phyloP scores from a whole-genome alignment of 805 yeast genomes.

The Spathaspora passalidarum region DNA sequence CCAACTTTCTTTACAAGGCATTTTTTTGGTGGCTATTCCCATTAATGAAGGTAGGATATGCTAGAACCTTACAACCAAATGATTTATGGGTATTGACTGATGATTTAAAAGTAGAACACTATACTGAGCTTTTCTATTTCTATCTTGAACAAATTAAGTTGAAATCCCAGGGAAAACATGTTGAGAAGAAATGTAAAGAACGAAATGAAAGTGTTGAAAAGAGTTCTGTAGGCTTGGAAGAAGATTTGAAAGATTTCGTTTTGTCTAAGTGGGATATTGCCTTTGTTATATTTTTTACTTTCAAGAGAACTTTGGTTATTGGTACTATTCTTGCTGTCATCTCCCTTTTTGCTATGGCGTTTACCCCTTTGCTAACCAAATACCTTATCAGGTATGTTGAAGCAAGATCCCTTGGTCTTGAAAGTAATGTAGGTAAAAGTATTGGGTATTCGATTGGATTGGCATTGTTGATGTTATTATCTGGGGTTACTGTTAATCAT shows the following conservation, averaged over 20 bases:
- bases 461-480: slow-evolving; percentile 9
- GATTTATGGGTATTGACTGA: slow-evolving; percentile 45
- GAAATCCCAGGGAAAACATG: slow-evolving; percentile 9
- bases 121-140: slow-evolving; percentile 13
- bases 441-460: slow-evolving; percentile 35
- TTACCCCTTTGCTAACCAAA: slow-evolving; percentile 23
- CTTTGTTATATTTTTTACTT: slow-evolving; percentile 21
- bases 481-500: slow-evolving; percentile 44
- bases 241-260: slow-evolving; percentile 25
- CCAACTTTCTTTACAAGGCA: slow-evolving; percentile 33
- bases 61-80: slow-evolving; percentile 58
- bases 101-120: slow-evolving; percentile 25
- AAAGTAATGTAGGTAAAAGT: slow-evolving; percentile 20
- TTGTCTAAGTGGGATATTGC: slow-evolving; percentile 16
- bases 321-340: neutral
- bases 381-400: slow-evolving; percentile 32
- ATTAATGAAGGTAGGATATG: slow-evolving; percentile 59
- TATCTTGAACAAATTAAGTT: slow-evolving; percentile 4
- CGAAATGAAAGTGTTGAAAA: slow-evolving; percentile 19
- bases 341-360: slow-evolving; percentile 7
- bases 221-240: slow-evolving; percentile 13
- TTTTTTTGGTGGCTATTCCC: slow-evolving; percentile 69
- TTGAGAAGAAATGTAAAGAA: slow-evolving; percentile 19
- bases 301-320: slow-evolving; percentile 16
- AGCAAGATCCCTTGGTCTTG: slow-evolving; percentile 15